Base-by-base conservation (phyloP, 495 filamentous ascomycete species). In the Letharia columbiana region DNA sequence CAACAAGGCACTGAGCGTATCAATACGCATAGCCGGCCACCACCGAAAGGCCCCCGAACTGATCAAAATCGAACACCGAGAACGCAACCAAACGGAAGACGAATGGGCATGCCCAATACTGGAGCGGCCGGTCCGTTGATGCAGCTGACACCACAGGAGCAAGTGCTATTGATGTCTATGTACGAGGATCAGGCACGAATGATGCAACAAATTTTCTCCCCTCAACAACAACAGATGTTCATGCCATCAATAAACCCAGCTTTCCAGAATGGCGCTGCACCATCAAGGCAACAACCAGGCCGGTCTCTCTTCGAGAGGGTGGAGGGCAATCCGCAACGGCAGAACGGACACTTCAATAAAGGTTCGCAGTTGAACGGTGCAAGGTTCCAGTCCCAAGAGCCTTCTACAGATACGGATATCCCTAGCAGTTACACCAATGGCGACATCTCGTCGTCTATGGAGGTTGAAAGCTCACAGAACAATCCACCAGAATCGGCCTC, bases 151-250 rank as follows among this genome's bases (percentile, higher is more conserved):
- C 80, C 84, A 28, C 81, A 89, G 66, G 87, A 88, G 70, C 89
- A 91, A 72, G 87, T 92, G 79, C 86, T 92, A 42, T 78, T 96
- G 44, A 87, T 89, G 77, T 81, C 88, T 41, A 87, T 96, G 79
- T 84, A 92, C 40, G 91, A 97, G 73, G 90, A 97, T 71, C 92
- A 97, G 72, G 90, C 88, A 40, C 84, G 87, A 39, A 86, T 96
- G 82, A 92, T 98, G 83, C 83, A 87, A 60, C 84, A 87, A 67
- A 74, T 79, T 12, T 70, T 79, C 54, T 70, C 74, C 10, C 73
- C 75, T 31, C 68, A 72, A 59, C 73, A 75, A 41, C 72, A 72
- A 54, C 70, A 73, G 35, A 70, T 76, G 45, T 77, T 86, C 44
- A 83, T 82, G 76, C 77, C 84, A 9, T 79, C 77, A 6, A 76